Base-by-base conservation (phyloP, 2,329 filamentous ascomycete genomes). In the Leptographium wingfieldii region DNA sequence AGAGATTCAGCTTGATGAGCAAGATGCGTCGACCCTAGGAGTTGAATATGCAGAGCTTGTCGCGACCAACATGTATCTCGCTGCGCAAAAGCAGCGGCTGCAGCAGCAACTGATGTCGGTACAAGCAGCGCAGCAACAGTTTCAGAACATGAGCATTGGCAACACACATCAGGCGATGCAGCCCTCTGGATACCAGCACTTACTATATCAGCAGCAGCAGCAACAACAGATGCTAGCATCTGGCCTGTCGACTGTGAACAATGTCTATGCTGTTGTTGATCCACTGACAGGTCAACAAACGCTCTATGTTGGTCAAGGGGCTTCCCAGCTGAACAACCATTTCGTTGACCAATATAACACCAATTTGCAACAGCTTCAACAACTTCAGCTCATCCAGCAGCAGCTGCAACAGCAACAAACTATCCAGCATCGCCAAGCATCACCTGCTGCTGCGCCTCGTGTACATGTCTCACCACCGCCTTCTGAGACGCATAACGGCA, bases 11-110 rank as follows among this genome's bases (percentile, higher is more conserved):
- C 80, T 94, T 58, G 81, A 86, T 61, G 83, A 86, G 64, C 80
- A 85, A 67, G 79, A 80, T 55, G 83, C 87, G 66, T 82, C 88
- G 63, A 80, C 85, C 66, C 88, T 95, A 76, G 94, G 97, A 68
- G 90, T 92, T 58, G 86, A 83, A 63, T 94, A 96, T 66, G 89
- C 91, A 58, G 90, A 96, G 73, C 79, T 97, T 64, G 83, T 96
- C 69, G 88, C 90, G 60, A 95, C 91, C 68, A 96, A 96, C 72
- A 76, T 94, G 70, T 95, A 95, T 69, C 81, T 99, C 57, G 90
- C 91, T 49, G 90, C 96, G 70, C 92, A 96, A 74, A 92, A 97
- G 74, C 91, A 96, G 75, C 87, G 89, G 65, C 83, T 97, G 58
- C 92, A 97, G 74, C 92, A 96, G 75, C 91, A 97, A 75, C 81